Base-by-base conservation (phyloP, 1,139 yeast species). In the Yamadazyma taylorii region DNA sequence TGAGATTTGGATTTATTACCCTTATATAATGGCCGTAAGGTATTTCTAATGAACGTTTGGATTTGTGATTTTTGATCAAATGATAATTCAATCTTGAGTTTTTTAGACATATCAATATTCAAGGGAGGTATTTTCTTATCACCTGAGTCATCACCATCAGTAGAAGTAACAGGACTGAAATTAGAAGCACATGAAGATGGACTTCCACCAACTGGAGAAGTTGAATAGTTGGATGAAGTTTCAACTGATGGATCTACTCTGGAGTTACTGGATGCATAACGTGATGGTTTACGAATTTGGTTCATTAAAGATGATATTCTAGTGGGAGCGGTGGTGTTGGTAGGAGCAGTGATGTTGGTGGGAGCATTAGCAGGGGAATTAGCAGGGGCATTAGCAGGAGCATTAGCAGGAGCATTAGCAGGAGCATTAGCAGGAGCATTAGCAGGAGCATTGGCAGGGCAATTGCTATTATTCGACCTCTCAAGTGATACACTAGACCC, bases 41-140 rank as follows among this genome's bases (percentile, higher is more conserved):
- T 66, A 22, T 64, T 61, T 26, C 87, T 60, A 6, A 82, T 81
- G 40, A 76, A 67, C 17, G 54, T 62, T 49, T 81, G 87, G 15
- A 81, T 70, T 38, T 54, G 59, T 6, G 58, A 56, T 47, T 81
- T 81, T 41, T 74, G 75, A 24, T 66, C 72, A 15, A 67, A 58
- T 0, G 71, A 52, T 21, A 75, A 53, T 31, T 53, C 56, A 19
- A 40, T 30, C 24, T 16, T 33, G 7, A 27, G 12, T 13, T 19
- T 29, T 13, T 12, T 19, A 8, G 32, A 19, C 24, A 15, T 15
- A 21, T 27, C 21, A 10, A 21, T n/a, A 11, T 33, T 30, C 4
- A 16, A 15, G 12, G 30, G 33, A 13, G 33, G 25, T 2, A 29
- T 17, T 25, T 24, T 35, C 16, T 19, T 22, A 19, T 27, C 35